Evolutionary conservation across 2,329 filamentous ascomycete genomes (phyloP).

Genomic region (Microdochium bolleyi): DNA sequence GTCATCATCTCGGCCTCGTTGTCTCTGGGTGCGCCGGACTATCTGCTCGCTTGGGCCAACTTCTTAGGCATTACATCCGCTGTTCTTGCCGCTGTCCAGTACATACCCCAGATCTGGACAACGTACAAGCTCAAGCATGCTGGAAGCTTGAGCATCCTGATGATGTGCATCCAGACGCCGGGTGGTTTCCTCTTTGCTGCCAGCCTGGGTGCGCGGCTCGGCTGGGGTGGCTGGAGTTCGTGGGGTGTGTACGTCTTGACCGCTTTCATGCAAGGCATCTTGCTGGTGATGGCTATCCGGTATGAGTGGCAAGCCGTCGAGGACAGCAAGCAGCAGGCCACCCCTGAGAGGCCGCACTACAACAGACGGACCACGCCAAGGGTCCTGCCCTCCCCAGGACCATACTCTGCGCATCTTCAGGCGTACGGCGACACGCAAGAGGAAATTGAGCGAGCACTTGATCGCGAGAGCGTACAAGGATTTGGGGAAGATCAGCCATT

Average conservation of each 20-base stretch:
- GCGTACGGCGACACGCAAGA: conserved; percentile 24
- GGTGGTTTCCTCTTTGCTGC: conserved; percentile 85
- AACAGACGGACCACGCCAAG: conserved; percentile 23
- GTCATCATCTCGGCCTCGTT: conserved; percentile 64
- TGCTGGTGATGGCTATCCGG: conserved; percentile 73
- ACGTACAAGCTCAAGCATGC: conserved; percentile 81
- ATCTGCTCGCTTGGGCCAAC: conserved; percentile 75
- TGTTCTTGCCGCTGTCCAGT: conserved; percentile 76
- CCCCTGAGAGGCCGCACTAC: conserved; percentile 16
- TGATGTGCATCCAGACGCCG: conserved; percentile 98
- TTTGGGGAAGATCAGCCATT: conserved; percentile 24
- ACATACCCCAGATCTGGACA: conserved; percentile 90
- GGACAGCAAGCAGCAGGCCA: conserved; percentile 8
- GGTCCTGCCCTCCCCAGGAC: conserved; percentile 21
- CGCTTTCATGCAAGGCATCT: conserved; percentile 71
- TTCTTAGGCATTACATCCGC: conserved; percentile 74
- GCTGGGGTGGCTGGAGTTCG: conserved; percentile 82
- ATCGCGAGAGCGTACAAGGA: conserved; percentile 23
- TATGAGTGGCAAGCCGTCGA: conserved; percentile 46
- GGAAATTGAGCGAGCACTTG: conserved; percentile 22
- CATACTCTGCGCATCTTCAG: conserved; percentile 24
- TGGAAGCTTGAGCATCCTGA: conserved; percentile 86
- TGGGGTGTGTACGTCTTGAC: conserved; percentile 91
- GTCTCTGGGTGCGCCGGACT: conserved; percentile 50
- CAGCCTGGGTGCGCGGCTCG: conserved; percentile 73